Base-by-base conservation (phyloP, 2,329 filamentous ascomycete species). In the Diaporthe australafricana region DNA sequence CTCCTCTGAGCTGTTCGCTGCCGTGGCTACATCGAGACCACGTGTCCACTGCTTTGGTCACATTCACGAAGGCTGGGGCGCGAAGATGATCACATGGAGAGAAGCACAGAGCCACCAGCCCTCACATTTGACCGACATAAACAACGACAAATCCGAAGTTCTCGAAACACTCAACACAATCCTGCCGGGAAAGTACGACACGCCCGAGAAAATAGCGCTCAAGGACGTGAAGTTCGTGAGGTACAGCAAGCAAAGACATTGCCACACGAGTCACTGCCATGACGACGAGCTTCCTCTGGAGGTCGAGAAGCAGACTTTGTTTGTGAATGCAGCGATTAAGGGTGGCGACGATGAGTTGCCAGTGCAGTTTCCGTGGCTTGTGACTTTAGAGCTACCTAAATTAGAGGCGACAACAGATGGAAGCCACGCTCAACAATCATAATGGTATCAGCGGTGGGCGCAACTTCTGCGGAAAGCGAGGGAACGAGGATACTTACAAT, bases 11-110 rank as follows among this genome's bases (percentile, higher is more conserved):
- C 82, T 90, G 3, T 84, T 88, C 68, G 77, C 77, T 0, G 85
- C 88, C 0, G 76, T 90, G 0, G 80, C 82, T 1, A 76, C 76
- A 0, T 81, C 84, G 1, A 80, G 79, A 35, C 88, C 88, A 1
- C 77, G 77, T 8, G 74, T 90, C 5, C 87, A 89, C 76, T 89
- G 87, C 77, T 90, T 89, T 71, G 88, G 88, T 0, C 88, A 90
- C 73, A 86, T 90, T n/a, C 88, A 90, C 75, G 87, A 89, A 74
- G 85, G 82, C 0, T 92, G 89, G 87, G 90, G 90, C 3, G 85
- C 83, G 0, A 86, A 85, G 67, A 72, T 88, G 3, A 84, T 89
- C 0, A 80, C 81, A 1, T 92, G 90, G 90, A 80, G 83, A 2
- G 72, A 77, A 5, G 72, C 1, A 11, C 52, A 60, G 12, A 69